Evolutionary conservation across 345 rosid species (phyloP).

Genomic region (Schrenkiella parvula): DNA sequence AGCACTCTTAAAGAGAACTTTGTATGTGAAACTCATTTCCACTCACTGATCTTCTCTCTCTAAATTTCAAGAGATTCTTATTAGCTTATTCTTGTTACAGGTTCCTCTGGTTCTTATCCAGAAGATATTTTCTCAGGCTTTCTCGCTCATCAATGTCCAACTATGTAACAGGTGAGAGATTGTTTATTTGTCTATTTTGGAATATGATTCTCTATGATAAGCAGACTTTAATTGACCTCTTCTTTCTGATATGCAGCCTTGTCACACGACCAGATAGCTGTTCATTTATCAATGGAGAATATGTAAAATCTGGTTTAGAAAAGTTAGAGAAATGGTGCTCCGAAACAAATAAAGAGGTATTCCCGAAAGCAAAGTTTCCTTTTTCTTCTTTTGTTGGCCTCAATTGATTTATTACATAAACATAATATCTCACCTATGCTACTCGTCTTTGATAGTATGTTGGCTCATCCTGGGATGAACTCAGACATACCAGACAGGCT

Average conservation of each 20-base stretch:
- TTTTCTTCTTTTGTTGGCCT: background rate
- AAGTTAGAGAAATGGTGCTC: slow-evolving; percentile 91
- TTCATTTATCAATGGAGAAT: slow-evolving; percentile 95
- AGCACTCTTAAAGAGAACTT: slow-evolving; percentile 76
- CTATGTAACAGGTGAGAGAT: slow-evolving; percentile 70
- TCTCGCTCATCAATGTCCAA: slow-evolving; percentile 80
- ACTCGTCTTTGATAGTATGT: slow-evolving; percentile 49
- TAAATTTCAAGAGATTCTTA: slow-evolving; percentile 19
- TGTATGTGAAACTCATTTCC: slow-evolving; percentile 44
- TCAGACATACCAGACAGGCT: slow-evolving; percentile 91
- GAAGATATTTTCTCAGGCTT: slow-evolving; percentile 85
- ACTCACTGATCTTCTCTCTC: slow-evolving; percentile 2
- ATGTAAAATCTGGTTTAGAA: slow-evolving; percentile 85
- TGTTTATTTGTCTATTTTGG: background rate
- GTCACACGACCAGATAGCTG: slow-evolving; percentile 94
- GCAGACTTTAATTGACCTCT: slow-evolving; percentile 5
- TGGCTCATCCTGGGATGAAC: slow-evolving; percentile 91
- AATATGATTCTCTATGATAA: slow-evolving; percentile 1
- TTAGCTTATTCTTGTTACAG: slow-evolving; percentile 40
- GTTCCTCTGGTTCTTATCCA: slow-evolving; percentile 87
- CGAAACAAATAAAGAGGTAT: slow-evolving; percentile 83
- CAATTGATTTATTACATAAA: background rate
- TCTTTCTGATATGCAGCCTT: slow-evolving; percentile 49
- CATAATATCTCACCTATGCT: slow-evolving; percentile 1
- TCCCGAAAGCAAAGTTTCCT: background rate